These are phyloP conservation scores for Didymella pinodella DNA, from an alignment of 2,329 filamentous ascomycete genomes.

Conservation along the genomic window DNA sequence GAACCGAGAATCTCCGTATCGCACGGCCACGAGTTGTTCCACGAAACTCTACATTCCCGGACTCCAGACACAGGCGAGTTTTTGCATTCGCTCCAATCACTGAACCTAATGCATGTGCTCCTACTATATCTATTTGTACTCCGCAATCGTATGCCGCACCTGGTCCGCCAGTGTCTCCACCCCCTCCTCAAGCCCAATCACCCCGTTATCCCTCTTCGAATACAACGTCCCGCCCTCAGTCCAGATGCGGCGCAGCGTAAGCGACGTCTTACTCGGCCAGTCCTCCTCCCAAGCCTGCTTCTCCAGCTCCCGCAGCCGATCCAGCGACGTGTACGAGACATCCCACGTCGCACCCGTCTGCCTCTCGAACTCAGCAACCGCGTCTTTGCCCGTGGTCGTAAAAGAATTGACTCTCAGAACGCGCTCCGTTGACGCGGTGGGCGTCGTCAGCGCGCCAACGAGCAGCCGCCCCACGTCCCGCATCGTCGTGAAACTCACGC, in stretches of 20 bases:
- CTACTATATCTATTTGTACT: neutral
- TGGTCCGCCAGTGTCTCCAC: slow-evolving; percentile 62
- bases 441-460: slow-evolving; percentile 67
- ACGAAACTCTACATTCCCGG: no score
- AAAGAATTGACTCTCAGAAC: slow-evolving; percentile 76
- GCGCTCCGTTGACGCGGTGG: slow-evolving; percentile 54
- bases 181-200: slow-evolving; percentile 57
- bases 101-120: no score
- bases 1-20: no score
- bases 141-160: slow-evolving; percentile 45
- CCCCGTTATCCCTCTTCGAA: slow-evolving; percentile 70
- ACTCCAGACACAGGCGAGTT: no score
- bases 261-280: slow-evolving; percentile 60
- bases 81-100: no score
- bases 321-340: slow-evolving; percentile 61
- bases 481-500: slow-evolving; percentile 74
- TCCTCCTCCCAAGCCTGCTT: slow-evolving; percentile 64
- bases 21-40: no score
- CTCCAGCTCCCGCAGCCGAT: slow-evolving; percentile 65
- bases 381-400: slow-evolving; percentile 68
- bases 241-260: slow-evolving; percentile 75
- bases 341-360: slow-evolving; percentile 69
- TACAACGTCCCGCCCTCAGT: slow-evolving; percentile 75
- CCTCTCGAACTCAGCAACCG: slow-evolving; percentile 72
- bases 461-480: slow-evolving; percentile 73